Base-by-base conservation (phyloP, 805 yeast species). In the Ogataea dorogensis region DNA sequence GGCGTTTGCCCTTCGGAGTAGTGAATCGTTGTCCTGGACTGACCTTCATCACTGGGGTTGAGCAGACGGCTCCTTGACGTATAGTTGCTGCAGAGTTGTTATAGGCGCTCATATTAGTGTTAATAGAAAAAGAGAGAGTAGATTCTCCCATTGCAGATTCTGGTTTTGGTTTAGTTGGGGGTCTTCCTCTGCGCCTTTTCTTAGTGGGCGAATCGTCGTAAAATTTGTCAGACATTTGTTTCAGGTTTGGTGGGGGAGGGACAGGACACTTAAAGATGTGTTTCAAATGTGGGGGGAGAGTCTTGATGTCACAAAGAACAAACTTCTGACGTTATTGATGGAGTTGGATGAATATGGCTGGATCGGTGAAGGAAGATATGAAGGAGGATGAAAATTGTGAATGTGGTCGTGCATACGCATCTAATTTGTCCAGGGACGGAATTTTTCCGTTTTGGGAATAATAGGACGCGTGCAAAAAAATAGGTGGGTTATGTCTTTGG, bases 1-100 rank as follows among this genome's bases (percentile, higher is more conserved):
- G 37, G 15, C 21, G 20, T 17, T 24, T 33, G 11, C 14, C 27
- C 16, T 23, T 41, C 7, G 51, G 49, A 11, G 53, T 42, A 21
- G 29, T 30, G 5, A 42, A 33, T 24, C 45, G 44, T 31, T 47
- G 43, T 14, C 43, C 52, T 4, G 60, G 61, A 14, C 53, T 56
- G n/a, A 58, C 47, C 21, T 50, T 49, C 62, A 58, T 58, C n/a
- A 57, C 51, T 6, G 63, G 62, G 6, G 56, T 53, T 2, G 62
- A 52, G 21, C 50, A 44, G 27, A 57, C 46, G 12, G 58, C 61
- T 7, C 49, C 49, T 36, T 56, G 54, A 25, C 48, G 47, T 5
- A 52, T 48, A 8, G 52, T 50, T 3, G 61, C 61, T 5, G 60
- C 58, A 5, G 61, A 54, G 27, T 51, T 47, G 16, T 46, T 44